These are phyloP conservation scores for Aspergillus glaucus DNA, from an alignment of 2,329 filamentous ascomycete species.

Conservation along the genomic window DNA sequence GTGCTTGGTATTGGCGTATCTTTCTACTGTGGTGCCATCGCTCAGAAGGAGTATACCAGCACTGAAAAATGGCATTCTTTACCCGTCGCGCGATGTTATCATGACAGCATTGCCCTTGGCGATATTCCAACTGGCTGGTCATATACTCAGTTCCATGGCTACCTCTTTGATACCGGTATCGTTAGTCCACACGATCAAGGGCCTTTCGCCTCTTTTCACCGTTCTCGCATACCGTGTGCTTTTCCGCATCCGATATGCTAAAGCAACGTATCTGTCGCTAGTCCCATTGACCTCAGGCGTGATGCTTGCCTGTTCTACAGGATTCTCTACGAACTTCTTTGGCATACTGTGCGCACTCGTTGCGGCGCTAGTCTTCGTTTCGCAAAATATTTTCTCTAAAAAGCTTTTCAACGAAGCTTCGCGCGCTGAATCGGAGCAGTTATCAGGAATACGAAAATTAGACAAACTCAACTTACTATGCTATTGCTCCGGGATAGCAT, in stretches of 20 bases:
- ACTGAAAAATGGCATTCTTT: constrained; percentile 74
- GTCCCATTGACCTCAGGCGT: constrained; percentile 92
- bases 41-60: constrained; percentile 68
- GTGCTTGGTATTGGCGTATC: constrained; percentile 72
- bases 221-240: constrained; percentile 86
- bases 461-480: constrained; percentile 96
- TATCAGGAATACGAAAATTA: constrained; percentile 63
- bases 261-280: constrained; percentile 78
- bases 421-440: constrained; percentile 69
- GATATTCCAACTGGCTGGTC: constrained; percentile 85
- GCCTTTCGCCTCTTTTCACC: constrained; percentile 89
- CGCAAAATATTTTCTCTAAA: constrained; percentile 98
- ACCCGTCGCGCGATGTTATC: constrained; percentile 74
- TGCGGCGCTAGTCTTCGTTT: constrained; percentile 91
- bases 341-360: constrained; percentile 85
- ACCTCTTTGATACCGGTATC: constrained; percentile 94
- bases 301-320: constrained; percentile 89
- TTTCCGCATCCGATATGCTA: constrained; percentile 81
- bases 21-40: constrained; percentile 65
- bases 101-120: constrained; percentile 84
- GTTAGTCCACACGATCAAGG: constrained; percentile 96
- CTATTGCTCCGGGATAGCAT: constrained; percentile 93
- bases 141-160: constrained; percentile 88
- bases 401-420: constrained; percentile 93
- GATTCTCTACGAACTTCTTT: constrained; percentile 79